Evolutionary conservation across 2,329 filamentous ascomycete genomes (phyloP), one percentile per base, ranked within the genome.

Genomic region (Verruconis gallopava): DNA sequence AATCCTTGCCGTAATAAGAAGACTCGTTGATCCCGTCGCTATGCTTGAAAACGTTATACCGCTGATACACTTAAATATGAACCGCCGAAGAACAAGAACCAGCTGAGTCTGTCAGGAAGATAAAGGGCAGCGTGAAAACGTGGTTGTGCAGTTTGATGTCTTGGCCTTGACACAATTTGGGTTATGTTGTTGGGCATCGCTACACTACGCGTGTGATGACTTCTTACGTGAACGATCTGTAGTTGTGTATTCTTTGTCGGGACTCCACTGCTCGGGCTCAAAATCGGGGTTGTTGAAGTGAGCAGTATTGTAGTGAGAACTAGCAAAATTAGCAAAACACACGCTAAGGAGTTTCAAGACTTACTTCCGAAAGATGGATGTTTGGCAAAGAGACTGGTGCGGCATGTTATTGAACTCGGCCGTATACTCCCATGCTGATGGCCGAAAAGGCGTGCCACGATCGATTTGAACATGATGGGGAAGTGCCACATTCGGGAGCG

Each of bases 231-330:
- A 53, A 46, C 58, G 58, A 34, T 55, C 55, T 28, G 52, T 52
- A 13, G 56, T 61, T 21, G 59, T 53, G 45, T 67, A 68, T 39
- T 69, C 66, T 42, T 59, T 55, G 15, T 67, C 65, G 3, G 68
- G 68, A 47, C 57, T 59, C 67, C 68, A 71, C 45, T 69, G 64
- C 48, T 71, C 66, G 4, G 68, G 68, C 44, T 71, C 65, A 49
- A 72, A 72, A 21, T 70, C 65, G 15, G 65, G 63, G 47, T 70
- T 71, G 45, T 64, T 52, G 51, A 66, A 72, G 52, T 72, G 68
- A 4, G 67, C 66, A 15, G 65, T 66, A 44, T 70, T 70, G 59
- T 61, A 70, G 48, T 66, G 66, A 4, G 66, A 71, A 50, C 66
- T 69, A 21, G n/a, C n/a, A n/a, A n/a, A n/a, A n/a, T n/a, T n/a